Evolutionary conservation across 345 rosid species (phyloP).

Genomic region (Ailanthus altissimus): DNA sequence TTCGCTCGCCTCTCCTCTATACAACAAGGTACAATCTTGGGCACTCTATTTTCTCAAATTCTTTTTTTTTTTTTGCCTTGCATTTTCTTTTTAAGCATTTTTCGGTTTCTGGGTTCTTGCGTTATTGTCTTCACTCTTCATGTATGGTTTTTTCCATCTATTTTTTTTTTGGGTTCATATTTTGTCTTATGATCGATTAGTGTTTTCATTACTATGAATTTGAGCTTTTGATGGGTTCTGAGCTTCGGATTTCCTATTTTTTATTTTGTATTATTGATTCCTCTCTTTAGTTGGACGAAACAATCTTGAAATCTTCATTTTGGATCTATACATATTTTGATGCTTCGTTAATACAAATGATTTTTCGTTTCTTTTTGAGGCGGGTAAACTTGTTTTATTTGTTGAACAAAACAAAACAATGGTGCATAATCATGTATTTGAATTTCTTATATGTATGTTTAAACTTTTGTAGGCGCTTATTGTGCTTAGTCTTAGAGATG

Average conservation of each 20-base stretch:
- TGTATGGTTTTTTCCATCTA: conserved; percentile 11
- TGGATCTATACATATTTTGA: not conserved
- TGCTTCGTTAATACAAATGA: not conserved
- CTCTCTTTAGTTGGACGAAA: not conserved
- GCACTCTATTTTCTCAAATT: not conserved
- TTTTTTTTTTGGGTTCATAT: not conserved
- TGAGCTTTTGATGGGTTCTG: not conserved
- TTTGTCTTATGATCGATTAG: not conserved
- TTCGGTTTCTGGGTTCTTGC: conserved; percentile 32
- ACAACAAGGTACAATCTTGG: conserved; percentile 16
- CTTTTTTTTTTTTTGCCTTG: not conserved
- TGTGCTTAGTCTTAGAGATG: not conserved
- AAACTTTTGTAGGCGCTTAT: not conserved
- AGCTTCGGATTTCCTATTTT: not conserved
- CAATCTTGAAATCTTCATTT: not conserved
- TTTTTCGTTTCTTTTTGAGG: not conserved
- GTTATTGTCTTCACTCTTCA: conserved; percentile 14
- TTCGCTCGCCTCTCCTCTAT: conserved; percentile 29
- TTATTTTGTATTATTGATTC: not conserved
- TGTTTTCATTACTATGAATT: not conserved
- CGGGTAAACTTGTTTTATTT: not conserved
- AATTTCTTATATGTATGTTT: not conserved
- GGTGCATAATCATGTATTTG: not conserved
- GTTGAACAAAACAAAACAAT: not conserved
- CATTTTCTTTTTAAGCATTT: conserved; percentile 8